phyloP scores from a whole-genome alignment of 1,139 yeast species.

The Zygosaccharomyces pseudobailii region DNA sequence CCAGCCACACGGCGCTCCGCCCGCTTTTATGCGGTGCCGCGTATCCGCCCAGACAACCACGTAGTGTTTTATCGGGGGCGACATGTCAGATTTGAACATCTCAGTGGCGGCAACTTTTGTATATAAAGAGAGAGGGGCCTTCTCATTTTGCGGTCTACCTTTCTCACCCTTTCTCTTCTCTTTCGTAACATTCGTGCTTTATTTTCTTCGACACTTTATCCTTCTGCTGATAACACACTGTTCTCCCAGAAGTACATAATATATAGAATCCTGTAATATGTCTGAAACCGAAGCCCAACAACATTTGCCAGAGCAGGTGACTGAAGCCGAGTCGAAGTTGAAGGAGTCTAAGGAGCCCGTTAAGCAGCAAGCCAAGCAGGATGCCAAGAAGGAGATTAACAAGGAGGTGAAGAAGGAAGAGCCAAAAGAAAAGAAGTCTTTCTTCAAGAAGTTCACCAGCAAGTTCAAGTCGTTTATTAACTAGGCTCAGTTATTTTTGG shows the following conservation, averaged over 20 bases:
- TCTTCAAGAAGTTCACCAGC: constrained; percentile 16
- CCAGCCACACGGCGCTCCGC: not conserved
- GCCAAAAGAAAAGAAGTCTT: constrained; percentile 11
- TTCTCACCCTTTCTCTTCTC: not conserved
- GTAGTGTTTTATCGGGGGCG: not conserved
- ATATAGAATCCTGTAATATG: constrained; percentile 2
- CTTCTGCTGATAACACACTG: not conserved
- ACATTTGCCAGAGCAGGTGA: constrained; percentile 9
- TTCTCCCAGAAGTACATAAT: constrained; percentile 1
- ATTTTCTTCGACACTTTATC: not conserved
- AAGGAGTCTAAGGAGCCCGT: constrained; percentile 3
- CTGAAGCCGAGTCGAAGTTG: constrained; percentile 6
- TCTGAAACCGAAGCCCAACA: not conserved
- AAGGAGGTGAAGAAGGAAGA: constrained; percentile 22
- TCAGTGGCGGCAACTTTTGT: not conserved
- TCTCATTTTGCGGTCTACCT: not conserved
- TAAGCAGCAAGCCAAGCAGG: constrained; percentile 2
- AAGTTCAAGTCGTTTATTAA: constrained; percentile 21
- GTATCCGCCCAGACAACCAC: not conserved
- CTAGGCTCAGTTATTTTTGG: constrained; percentile 3
- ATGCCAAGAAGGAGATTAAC: constrained; percentile 16
- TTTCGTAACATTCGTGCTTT: not conserved
- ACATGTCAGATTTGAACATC: not conserved
- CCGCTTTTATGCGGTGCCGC: not conserved
- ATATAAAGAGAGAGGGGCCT: not conserved